These are phyloP conservation scores for Scenedesmus sp. DNA, from an alignment of 163 green algal species.

Conservation along the genomic window DNA sequence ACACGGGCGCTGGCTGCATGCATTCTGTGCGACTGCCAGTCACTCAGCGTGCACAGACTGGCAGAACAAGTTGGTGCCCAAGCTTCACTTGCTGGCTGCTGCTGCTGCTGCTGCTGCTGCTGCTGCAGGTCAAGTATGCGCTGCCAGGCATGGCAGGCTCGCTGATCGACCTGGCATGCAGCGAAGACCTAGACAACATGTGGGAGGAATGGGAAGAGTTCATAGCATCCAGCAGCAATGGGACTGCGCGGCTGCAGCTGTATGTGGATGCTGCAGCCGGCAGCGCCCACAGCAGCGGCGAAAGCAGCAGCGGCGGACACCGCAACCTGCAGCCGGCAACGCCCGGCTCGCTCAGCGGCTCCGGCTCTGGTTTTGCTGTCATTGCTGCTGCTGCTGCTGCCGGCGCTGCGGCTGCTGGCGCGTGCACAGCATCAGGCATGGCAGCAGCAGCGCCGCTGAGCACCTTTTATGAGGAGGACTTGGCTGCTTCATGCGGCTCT, in stretches of 20 bases:
- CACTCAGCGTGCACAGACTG: no score
- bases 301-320: not conserved
- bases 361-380: not conserved
- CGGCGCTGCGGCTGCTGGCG: not conserved
- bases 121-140: conserved; percentile 2
- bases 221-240: not conserved
- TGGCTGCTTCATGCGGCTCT: no score
- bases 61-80: not conserved
- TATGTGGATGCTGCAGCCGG: not conserved
- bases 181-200: conserved; percentile 22
- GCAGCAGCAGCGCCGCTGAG: not conserved
- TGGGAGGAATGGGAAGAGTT: conserved; percentile 29
- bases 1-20: no score
- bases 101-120: not conserved
- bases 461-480: not conserved
- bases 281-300: not conserved
- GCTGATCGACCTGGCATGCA: not conserved
- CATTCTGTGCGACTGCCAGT: no score
- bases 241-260: conserved; percentile 1
- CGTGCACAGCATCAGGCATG: not conserved
- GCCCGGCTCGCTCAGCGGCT: not conserved
- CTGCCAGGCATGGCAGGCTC: not conserved
- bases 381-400: not conserved
- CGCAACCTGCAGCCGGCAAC: not conserved
- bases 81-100: no score